Percentiles rank a stretch among this genome's conserved stretches.
These are phyloP conservation scores for Calonectria pteridis DNA, from an alignment of 2,329 filamentous ascomycete genomes.

Conservation along the genomic window DNA sequence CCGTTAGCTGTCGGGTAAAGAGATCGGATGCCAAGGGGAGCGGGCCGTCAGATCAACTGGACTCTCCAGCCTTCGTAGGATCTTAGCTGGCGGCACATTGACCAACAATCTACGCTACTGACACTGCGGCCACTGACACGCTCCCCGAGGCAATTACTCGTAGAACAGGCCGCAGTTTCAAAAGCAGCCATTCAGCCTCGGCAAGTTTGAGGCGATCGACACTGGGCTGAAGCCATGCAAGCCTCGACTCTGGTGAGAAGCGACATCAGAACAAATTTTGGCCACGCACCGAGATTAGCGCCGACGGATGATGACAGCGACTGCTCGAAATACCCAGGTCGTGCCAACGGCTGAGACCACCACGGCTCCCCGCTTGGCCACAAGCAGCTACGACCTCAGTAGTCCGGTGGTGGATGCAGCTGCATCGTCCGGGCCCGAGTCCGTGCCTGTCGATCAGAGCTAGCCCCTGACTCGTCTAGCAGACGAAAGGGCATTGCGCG, in stretches of 20 bases:
- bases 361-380: slow-evolving; percentile 28
- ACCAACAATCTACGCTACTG: neutral
- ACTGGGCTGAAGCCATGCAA: neutral
- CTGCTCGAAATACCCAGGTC: neutral
- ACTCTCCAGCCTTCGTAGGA: neutral
- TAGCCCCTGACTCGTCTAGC: slow-evolving; percentile 39
- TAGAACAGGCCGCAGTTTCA: neutral
- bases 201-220: neutral
- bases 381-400: slow-evolving; percentile 32
- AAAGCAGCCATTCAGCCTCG: neutral
- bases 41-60: slow-evolving; percentile 1
- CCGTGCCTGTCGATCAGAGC: slow-evolving; percentile 44
- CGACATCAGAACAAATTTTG: neutral
- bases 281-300: slow-evolving; percentile 4
- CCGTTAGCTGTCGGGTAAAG: neutral
- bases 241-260: neutral
- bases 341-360: slow-evolving; percentile 6
- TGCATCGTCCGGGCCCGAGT: slow-evolving; percentile 29
- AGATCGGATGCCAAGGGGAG: slow-evolving; percentile 4
- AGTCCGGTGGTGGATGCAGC: slow-evolving; percentile 16
- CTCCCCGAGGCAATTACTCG: neutral
- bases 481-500: neutral
- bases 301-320: neutral
- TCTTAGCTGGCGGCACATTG: neutral
- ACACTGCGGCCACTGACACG: neutral